These are phyloP conservation scores for Raffaelea albimanens DNA, from an alignment of 2,329 filamentous ascomycete species.

Conservation along the genomic window DNA sequence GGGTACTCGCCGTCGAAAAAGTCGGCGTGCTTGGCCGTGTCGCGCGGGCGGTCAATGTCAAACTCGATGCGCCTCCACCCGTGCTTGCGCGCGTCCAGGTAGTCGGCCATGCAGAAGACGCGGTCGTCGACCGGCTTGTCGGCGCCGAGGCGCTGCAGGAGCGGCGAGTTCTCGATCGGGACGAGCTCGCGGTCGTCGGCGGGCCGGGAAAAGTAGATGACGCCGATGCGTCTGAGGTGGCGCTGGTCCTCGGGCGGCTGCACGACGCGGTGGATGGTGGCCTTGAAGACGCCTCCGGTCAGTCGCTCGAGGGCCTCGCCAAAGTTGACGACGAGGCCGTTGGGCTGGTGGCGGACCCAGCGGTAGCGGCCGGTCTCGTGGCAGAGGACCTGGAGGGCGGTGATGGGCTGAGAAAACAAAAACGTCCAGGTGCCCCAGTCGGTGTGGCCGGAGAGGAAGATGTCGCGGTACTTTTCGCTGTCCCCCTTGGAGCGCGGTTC, in stretches of 20 bases:
- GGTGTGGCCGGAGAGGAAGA: slow-evolving; percentile 24
- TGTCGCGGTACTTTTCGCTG: slow-evolving; percentile 22
- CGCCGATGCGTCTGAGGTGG: slow-evolving; percentile 20
- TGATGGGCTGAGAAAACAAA: slow-evolving; percentile 16
- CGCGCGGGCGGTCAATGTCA: slow-evolving; percentile 1
- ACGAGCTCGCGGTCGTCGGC: slow-evolving; percentile 21
- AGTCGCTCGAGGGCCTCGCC: slow-evolving; percentile 24
- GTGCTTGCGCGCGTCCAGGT: slow-evolving; percentile 3
- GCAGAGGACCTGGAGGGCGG: slow-evolving; percentile 34
- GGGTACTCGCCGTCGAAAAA: slow-evolving; percentile 69
- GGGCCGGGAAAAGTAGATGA: slow-evolving; percentile 27
- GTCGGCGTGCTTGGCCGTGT: slow-evolving; percentile 1
- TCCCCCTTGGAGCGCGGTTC: slow-evolving; percentile 21
- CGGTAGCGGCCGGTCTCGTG: slow-evolving; percentile 26
- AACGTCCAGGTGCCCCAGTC: slow-evolving; percentile 18
- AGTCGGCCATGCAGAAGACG: slow-evolving; percentile 2
- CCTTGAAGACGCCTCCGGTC: slow-evolving; percentile 20
- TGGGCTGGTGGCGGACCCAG: slow-evolving; percentile 29
- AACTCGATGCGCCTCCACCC: not conserved
- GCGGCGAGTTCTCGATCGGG: slow-evolving; percentile 19
- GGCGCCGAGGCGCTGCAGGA: slow-evolving; percentile 6
- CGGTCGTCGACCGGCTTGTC: slow-evolving; percentile 1
- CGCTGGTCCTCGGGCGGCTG: slow-evolving; percentile 24
- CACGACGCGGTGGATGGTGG: slow-evolving; percentile 25
- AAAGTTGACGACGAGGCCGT: slow-evolving; percentile 32